Evolutionary conservation across 1,284 basidiomycete species (phyloP).

Genomic region (Xerocomus nothofagi): DNA sequence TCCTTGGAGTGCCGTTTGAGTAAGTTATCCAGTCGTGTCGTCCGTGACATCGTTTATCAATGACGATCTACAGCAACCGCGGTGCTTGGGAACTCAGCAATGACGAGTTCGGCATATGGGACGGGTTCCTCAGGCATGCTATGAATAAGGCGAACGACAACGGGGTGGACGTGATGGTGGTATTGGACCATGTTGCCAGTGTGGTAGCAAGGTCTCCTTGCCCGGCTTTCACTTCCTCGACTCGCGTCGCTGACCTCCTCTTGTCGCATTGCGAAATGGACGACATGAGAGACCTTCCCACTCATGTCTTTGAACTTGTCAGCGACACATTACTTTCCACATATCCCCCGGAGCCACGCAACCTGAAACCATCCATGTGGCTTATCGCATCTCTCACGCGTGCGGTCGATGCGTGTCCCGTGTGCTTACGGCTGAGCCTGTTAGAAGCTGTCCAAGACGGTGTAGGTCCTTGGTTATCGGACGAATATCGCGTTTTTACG

Average conservation of each 20-base stretch:
- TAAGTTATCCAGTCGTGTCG: conserved; percentile 35
- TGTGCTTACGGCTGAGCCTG: conserved; percentile 43
- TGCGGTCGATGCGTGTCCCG: conserved; percentile 54
- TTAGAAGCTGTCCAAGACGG: conserved; percentile 55
- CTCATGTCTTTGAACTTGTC: conserved; percentile 51
- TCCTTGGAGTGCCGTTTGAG: conserved; percentile 65
- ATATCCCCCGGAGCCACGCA: conserved; percentile 65
- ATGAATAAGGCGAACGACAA: conserved; percentile 58
- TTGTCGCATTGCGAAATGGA: conserved; percentile 52
- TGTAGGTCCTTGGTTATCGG: conserved; percentile 60
- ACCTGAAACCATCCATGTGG: conserved; percentile 58
- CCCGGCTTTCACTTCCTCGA: conserved; percentile 43
- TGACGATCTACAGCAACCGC: conserved; percentile 38
- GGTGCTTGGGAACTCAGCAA: conserved; percentile 54
- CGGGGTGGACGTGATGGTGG: conserved; percentile 49
- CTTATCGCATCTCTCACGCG: conserved; percentile 54
- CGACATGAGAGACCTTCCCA: conserved; percentile 50
- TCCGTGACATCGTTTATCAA: conserved; percentile 10
- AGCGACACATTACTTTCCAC: conserved; percentile 56
- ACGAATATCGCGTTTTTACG: conserved; percentile 51
- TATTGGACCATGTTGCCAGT: conserved; percentile 56
- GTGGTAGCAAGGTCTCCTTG: conserved; percentile 46
- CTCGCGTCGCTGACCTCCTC: conserved; percentile 59
- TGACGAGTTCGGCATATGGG: conserved; percentile 59
- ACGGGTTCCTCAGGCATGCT: conserved; percentile 50